phyloP scores from a whole-genome alignment of 306 rosid genomes.

The Mimosa pudica region DNA sequence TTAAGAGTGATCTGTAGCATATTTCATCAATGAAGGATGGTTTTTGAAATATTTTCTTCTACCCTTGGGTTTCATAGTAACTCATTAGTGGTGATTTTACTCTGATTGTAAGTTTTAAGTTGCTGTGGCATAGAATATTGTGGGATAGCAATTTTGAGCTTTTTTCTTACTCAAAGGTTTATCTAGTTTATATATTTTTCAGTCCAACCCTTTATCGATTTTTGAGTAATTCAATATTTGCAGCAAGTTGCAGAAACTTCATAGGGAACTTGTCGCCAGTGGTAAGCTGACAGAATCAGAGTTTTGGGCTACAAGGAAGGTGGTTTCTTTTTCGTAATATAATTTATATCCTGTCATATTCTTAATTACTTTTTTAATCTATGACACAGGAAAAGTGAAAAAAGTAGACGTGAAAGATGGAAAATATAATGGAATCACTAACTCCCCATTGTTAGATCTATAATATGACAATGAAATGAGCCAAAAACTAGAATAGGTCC shows the following conservation, averaged over 20 bases:
- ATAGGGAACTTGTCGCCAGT: slow-evolving; percentile 80
- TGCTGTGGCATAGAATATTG: slow-evolving; percentile 24
- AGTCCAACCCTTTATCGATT: slow-evolving; percentile 26
- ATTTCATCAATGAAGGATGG: slow-evolving; percentile 1
- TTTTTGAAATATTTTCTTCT: not conserved
- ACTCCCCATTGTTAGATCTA: not conserved
- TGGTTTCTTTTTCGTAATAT: slow-evolving; percentile 21
- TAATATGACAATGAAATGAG: not conserved
- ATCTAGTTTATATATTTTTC: slow-evolving; percentile 26
- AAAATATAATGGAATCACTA: not conserved
- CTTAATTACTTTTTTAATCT: slow-evolving; percentile 15
- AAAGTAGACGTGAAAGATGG: not conserved
- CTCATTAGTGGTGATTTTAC: slow-evolving; percentile 20
- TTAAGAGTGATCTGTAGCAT: not conserved
- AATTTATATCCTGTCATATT: not conserved
- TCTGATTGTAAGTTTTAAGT: slow-evolving; percentile 24
- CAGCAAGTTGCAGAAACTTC: slow-evolving; percentile 92
- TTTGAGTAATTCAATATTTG: slow-evolving; percentile 42
- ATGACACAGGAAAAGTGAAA: not conserved
- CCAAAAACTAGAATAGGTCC: not conserved
- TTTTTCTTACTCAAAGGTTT: slow-evolving; percentile 25
- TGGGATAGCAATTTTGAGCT: slow-evolving; percentile 28
- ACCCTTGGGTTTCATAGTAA: slow-evolving; percentile 1
- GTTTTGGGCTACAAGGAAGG: slow-evolving; percentile 99
- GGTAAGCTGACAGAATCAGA: slow-evolving; percentile 92